These are phyloP conservation scores for Suhomyces canberraensis DNA, from an alignment of 805 yeast genomes.

Conservation along the genomic window DNA sequence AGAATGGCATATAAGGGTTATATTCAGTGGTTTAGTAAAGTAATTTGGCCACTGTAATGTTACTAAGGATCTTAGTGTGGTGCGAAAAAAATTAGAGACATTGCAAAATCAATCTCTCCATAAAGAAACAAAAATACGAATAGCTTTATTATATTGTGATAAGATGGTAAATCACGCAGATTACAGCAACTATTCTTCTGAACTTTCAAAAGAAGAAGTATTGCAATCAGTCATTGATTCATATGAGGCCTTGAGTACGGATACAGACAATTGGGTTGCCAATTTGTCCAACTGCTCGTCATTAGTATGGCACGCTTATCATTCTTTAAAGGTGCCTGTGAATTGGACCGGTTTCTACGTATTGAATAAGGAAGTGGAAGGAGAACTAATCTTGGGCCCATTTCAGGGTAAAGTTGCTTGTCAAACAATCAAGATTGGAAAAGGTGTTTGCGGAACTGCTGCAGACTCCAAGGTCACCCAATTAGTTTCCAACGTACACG, in stretches of 20 bases:
- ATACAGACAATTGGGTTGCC: conserved; percentile 80
- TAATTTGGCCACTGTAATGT: no score
- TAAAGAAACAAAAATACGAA: no score
- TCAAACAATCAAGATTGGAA: conserved; percentile 72
- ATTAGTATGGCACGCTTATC: conserved; percentile 84
- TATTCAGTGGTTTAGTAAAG: no score
- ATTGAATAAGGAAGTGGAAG: conserved; percentile 29
- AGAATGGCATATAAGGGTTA: no score
- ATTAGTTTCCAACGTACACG: conserved; percentile 70
- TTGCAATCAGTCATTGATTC: conserved; percentile 57
- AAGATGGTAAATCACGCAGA: conserved; percentile 61
- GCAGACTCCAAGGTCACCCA: conserved; percentile 61
- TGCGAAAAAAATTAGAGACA: no score
- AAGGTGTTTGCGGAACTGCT: conserved; percentile 91
- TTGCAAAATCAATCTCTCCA: no score
- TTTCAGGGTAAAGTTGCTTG: conserved; percentile 98
- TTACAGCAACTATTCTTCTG: conserved; percentile 49
- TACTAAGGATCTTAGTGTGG: no score
- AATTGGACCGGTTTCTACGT: conserved; percentile 96
- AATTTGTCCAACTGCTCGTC: conserved; percentile 86
- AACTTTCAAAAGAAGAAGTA: conserved; percentile 46
- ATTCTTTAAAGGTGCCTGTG: conserved; percentile 51
- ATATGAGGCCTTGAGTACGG: conserved; percentile 61
- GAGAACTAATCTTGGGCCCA: conserved; percentile 76
- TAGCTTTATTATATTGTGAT: no score